phyloP scores from a whole-genome alignment of 257 asterid species.

The Lantana camara region DNA sequence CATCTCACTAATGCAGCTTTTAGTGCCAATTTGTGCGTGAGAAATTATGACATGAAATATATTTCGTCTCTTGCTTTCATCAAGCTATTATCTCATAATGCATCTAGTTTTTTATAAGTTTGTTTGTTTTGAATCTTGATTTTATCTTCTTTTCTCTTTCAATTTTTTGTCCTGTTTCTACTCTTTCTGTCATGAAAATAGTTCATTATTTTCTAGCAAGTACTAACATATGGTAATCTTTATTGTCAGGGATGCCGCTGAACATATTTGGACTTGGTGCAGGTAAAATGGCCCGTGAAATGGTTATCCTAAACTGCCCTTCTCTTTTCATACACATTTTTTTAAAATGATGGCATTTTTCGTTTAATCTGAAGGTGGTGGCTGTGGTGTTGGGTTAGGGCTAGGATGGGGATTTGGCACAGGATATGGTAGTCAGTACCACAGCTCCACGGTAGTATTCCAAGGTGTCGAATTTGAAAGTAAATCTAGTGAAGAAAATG shows the following conservation, averaged over 20 bases:
- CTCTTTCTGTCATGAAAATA: background rate
- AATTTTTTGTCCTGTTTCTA: background rate
- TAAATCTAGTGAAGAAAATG: constrained; percentile 44
- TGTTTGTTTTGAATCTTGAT: background rate
- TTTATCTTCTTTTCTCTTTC: background rate
- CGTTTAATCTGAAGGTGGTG: constrained; percentile 70
- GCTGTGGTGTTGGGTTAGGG: constrained; percentile 89
- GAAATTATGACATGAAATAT: background rate
- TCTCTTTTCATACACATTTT: background rate
- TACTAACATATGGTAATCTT: constrained; percentile 3
- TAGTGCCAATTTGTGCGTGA: background rate
- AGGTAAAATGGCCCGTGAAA: constrained; percentile 46
- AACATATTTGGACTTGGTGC: constrained; percentile 83
- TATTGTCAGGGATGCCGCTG: constrained; percentile 70
- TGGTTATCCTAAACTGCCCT: background rate
- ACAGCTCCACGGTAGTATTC: constrained; percentile 62
- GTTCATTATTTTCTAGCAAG: background rate
- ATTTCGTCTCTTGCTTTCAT: background rate
- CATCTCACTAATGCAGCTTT: background rate
- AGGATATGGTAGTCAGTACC: constrained; percentile 85
- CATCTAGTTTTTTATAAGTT: background rate
- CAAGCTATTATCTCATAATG: background rate
- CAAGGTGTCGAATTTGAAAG: constrained; percentile 57
- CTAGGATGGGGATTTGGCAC: constrained; percentile 99
- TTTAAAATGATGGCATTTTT: constrained; percentile 13